Percentiles rank a stretch among this genome's conserved stretches.
These are phyloP conservation scores for Lanmaoa rubissima DNA, from an alignment of 768 basidiomycete genomes.

Conservation along the genomic window DNA sequence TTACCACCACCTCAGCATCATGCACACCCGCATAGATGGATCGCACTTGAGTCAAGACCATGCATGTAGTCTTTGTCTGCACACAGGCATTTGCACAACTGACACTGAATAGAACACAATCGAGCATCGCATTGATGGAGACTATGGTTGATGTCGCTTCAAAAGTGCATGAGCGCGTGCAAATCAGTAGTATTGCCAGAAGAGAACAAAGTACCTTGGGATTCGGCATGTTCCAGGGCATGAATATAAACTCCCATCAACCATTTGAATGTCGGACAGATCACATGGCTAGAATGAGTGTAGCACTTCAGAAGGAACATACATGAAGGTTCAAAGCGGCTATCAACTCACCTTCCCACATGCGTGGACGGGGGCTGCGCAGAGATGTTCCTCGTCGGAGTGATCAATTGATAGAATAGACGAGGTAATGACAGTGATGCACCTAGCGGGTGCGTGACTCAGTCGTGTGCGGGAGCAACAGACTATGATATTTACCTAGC, in stretches of 20 bases:
- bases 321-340: no score
- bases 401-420: no score
- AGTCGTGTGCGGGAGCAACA: no score
- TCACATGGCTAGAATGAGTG: slow-evolving; percentile 39
- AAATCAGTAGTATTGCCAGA: not conserved
- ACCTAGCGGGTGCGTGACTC: no score
- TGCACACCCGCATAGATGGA: slow-evolving; percentile 59
- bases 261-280: slow-evolving; percentile 30
- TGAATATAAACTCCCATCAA: slow-evolving; percentile 33
- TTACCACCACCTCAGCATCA: not conserved
- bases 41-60: slow-evolving; percentile 36
- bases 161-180: not conserved
- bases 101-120: slow-evolving; percentile 53
- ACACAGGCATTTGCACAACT: slow-evolving; percentile 56
- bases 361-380: slow-evolving; percentile 50
- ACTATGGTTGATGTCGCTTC: slow-evolving; percentile 45
- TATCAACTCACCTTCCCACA: slow-evolving; percentile 47
- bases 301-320: not conserved
- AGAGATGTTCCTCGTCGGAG: slow-evolving; percentile 47
- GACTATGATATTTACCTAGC: no score
- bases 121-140: slow-evolving; percentile 50
- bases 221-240: slow-evolving; percentile 44
- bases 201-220: slow-evolving; percentile 35
- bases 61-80: slow-evolving; percentile 50
- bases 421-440: no score